A percentile compares a stretch with the other conserved stretches of the same genome.
These are phyloP conservation scores for Solanum sejunctum DNA, from an alignment of 257 asterid genomes.

Conservation along the genomic window DNA sequence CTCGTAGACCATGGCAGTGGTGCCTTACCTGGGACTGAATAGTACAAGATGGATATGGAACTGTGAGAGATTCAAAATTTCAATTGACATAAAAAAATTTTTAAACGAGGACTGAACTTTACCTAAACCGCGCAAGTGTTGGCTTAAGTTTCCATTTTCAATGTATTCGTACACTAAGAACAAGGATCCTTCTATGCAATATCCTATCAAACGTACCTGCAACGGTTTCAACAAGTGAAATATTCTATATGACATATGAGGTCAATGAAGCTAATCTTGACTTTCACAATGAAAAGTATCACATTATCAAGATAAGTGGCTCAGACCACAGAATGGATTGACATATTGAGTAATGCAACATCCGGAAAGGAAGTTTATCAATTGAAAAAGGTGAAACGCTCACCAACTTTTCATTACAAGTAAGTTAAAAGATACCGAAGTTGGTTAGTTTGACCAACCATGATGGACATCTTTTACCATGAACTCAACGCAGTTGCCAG, in stretches of 20 bases:
- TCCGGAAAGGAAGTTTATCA: not conserved
- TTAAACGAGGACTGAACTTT: not conserved
- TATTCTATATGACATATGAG: not conserved
- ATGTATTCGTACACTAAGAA: conserved; percentile 78
- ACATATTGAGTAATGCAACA: not conserved
- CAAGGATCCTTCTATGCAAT: conserved; percentile 65
- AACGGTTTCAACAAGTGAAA: not conserved
- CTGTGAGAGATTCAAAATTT: not conserved
- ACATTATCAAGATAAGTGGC: not conserved
- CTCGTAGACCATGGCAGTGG: conserved; percentile 62
- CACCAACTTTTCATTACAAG: not conserved
- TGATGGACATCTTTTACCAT: not conserved
- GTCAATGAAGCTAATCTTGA: not conserved
- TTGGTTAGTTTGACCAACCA: not conserved
- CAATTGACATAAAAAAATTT: not conserved
- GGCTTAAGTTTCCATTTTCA: conserved; percentile 77
- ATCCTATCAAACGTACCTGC: conserved; percentile 83
- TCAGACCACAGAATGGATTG: not conserved
- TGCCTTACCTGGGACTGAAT: conserved; percentile 23
- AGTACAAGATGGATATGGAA: not conserved
- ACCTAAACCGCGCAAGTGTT: conserved; percentile 73
- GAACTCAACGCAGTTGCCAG: not conserved
- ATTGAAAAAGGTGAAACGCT: not conserved
- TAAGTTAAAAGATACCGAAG: not conserved
- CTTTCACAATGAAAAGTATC: not conserved